Evolutionary conservation across 495 filamentous ascomycete species (phyloP).

Genomic region (Collariella sp.): DNA sequence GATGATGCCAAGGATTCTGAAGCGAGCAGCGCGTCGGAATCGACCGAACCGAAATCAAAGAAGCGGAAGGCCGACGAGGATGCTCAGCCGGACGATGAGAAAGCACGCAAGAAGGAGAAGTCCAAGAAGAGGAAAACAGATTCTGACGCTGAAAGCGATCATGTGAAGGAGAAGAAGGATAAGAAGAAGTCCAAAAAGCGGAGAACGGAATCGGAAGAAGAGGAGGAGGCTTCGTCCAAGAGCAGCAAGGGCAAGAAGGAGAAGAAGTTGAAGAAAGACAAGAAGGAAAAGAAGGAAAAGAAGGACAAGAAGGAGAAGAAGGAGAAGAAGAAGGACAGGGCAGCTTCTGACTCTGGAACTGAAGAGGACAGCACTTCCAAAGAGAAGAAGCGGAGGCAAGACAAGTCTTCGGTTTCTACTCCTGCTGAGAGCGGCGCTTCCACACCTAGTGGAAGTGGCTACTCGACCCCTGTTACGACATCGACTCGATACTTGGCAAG

Average conservation of each 20-base stretch:
- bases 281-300: conserved; percentile 28
- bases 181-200: conserved; percentile 34
- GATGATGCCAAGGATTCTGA: not conserved
- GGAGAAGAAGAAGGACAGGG: conserved; percentile 38
- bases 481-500: conserved; percentile 55
- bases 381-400: conserved; percentile 22
- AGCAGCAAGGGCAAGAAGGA: conserved; percentile 33
- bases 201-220: conserved; percentile 19
- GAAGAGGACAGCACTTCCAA: conserved; percentile 17
- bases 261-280: conserved; percentile 22
- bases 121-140: conserved; percentile 39
- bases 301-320: conserved; percentile 43
- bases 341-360: conserved; percentile 19
- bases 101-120: conserved; percentile 29
- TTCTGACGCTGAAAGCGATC: conserved; percentile 17
- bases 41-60: conserved; percentile 10
- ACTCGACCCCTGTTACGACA: conserved; percentile 34
- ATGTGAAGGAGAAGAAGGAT: conserved; percentile 23
- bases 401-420: conserved; percentile 16
- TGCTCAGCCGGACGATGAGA: conserved; percentile 22
- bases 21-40: not conserved
- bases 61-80: conserved; percentile 20
- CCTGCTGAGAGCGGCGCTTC: conserved; percentile 23
- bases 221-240: conserved; percentile 16
- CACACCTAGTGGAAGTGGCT: conserved; percentile 21